Base-by-base conservation (phyloP, 192 early-diverging fungal genomes). In the Coemansia guatemalensis region DNA sequence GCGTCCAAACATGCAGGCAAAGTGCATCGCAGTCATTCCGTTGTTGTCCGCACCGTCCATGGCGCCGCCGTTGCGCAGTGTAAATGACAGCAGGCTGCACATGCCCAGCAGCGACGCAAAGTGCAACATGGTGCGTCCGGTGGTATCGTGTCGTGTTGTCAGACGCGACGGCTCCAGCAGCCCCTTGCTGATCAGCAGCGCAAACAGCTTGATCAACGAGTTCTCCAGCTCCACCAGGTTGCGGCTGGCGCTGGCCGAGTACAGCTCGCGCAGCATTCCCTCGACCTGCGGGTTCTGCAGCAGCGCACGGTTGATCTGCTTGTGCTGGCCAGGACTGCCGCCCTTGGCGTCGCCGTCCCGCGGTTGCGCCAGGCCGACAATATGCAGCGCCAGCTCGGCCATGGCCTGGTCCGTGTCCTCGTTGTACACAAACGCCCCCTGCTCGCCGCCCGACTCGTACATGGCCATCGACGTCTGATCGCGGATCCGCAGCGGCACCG, bases 361-460 rank as follows among this genome's bases (percentile, higher is more conserved):
- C 14, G 86, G 88, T 82, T 92, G 88, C 65, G 89, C 83, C 60
- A 97, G 65, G 20, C 95, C 95, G 0, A 95, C 87, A 0, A 95
- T 88, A 53, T 94, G 93, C 53, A 98, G 78, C 4, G 93, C 90
- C 22, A 98, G 84, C 64, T 95, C 94, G 73, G 95, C 87, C 59
- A 98, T 70, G n/a, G 91, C 90, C 44, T 90, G 85, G 71, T 98
- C 95, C 22, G 91, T 84, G 66, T 96, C 88, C 59, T 86, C 83
- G 29, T 82, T 68, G 27, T 85, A 87, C 5, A 73, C 73, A 54
- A 87, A 87, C 27, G 75, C 33, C 8, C 29, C 35, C 23, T 53
- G 57, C n/a, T 60, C 51, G 27, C 18, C 56, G 9, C 32, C 27
- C 11, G 24, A 24, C 52, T 68, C 71, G 29, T 78, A 72, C 61